These are phyloP conservation scores for Magnaporthales sp. DNA, from an alignment of 2,329 filamentous ascomycete species.

Conservation along the genomic window DNA sequence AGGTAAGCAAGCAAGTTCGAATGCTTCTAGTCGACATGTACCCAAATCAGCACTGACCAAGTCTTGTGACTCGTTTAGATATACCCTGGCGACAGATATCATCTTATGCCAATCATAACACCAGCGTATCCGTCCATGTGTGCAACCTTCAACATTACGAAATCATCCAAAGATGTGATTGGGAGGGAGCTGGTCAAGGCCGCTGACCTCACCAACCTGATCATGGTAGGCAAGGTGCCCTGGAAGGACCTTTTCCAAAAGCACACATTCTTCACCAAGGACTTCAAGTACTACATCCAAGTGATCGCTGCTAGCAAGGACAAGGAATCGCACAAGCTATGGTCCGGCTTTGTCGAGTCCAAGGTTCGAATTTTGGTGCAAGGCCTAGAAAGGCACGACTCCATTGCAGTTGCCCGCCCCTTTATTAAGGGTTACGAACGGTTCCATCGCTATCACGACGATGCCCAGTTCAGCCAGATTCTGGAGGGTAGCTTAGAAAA, in stretches of 20 bases:
- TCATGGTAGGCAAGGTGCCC: conserved; percentile 64
- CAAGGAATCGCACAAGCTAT: conserved; percentile 76
- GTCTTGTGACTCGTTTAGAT: conserved; percentile 33
- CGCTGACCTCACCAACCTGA: conserved; percentile 67
- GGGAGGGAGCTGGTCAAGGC: conserved; percentile 74
- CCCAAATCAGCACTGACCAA: conserved; percentile 9
- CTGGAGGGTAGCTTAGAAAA: conserved; percentile 43
- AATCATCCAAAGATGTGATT: conserved; percentile 78
- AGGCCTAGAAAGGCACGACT: conserved; percentile 70
- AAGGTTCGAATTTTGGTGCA: conserved; percentile 82
- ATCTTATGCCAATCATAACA: conserved; percentile 97
- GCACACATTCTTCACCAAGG: conserved; percentile 86
- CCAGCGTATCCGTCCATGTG: conserved; percentile 98
- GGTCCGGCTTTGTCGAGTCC: conserved; percentile 89
- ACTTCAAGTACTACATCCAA: conserved; percentile 92
- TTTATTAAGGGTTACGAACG: conserved; percentile 92
- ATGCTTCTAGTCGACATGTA: neutral
- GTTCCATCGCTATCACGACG: conserved; percentile 53
- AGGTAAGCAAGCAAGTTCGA: conserved; percentile 41
- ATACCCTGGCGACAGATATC: conserved; percentile 71
- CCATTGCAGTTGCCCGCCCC: conserved; percentile 76
- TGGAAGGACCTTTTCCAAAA: conserved; percentile 88
- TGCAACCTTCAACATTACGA: conserved; percentile 86
- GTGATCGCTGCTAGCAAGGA: conserved; percentile 75
- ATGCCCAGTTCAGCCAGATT: conserved; percentile 40